Percentiles rank a stretch among this genome's conserved stretches.
These are phyloP conservation scores for Lanmaoa pseudosensibilis DNA, from an alignment of 768 basidiomycete genomes.

Conservation along the genomic window DNA sequence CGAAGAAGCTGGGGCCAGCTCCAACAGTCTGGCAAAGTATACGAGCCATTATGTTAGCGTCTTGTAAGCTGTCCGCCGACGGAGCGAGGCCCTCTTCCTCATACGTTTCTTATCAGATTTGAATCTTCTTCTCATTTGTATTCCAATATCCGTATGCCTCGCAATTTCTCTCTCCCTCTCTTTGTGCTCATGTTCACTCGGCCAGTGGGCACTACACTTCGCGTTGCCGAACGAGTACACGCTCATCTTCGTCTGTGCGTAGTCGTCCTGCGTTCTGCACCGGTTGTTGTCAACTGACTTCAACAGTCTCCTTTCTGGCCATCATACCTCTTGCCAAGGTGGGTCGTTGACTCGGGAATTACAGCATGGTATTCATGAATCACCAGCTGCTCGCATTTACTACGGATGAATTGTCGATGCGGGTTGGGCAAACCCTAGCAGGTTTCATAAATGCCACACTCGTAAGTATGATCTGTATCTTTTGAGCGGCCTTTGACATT, in stretches of 20 bases:
- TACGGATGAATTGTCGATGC: constrained; percentile 80
- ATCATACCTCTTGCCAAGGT: constrained; percentile 87
- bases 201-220: constrained; percentile 74
- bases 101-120: constrained; percentile 45
- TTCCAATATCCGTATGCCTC: constrained; percentile 61
- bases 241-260: constrained; percentile 73
- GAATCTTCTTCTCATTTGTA: constrained; percentile 69
- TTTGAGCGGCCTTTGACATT: not conserved
- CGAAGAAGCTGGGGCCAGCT: constrained; percentile 37
- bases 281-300: not conserved
- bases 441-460: constrained; percentile 85
- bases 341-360: not conserved
- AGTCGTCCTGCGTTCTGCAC: not conserved
- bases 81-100: not conserved
- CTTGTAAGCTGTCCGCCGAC: constrained; percentile 45
- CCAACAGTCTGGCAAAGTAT: constrained; percentile 51
- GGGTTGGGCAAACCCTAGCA: constrained; percentile 81
- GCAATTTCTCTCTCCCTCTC: not conserved
- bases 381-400: constrained; percentile 74
- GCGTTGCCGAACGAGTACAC: constrained; percentile 51
- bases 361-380: not conserved
- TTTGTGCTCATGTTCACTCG: constrained; percentile 1
- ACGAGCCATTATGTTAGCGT: constrained; percentile 51
- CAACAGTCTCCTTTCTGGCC: constrained; percentile 71
- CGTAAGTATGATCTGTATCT: constrained; percentile 38